Evolutionary conservation across 352 stramenopile genomes (phyloP).

Genomic region (Aphanomyces euteiches): DNA sequence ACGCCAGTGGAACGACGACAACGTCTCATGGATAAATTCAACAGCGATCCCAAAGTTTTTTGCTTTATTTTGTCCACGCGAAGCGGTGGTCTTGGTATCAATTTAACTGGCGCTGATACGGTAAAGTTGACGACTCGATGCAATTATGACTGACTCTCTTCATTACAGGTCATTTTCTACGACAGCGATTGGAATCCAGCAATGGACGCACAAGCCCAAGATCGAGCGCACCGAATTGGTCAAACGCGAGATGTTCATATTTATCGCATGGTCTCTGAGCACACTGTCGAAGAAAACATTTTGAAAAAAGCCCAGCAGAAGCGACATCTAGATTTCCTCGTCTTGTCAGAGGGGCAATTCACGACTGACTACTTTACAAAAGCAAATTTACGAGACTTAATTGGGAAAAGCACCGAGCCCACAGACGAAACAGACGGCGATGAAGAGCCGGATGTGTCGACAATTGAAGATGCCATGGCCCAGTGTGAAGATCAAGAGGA

Average conservation of each 20-base stretch:
- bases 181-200: conserved; percentile 93
- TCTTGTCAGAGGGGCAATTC: conserved; percentile 74
- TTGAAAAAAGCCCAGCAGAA: conserved; percentile 98
- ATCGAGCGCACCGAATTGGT: conserved; percentile 96
- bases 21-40: conserved; percentile 98
- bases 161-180: conserved; percentile 72
- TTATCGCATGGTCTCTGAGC: conserved; percentile 95
- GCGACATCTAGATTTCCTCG: conserved; percentile 94
- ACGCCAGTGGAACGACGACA: conserved; percentile 96
- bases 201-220: conserved; percentile 94
- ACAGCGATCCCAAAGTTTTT: conserved; percentile 95
- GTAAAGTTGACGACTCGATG: conserved; percentile 38
- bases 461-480: conserved; percentile 91
- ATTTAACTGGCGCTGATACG: conserved; percentile 96
- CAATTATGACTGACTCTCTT: conserved; percentile 1
- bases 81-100: conserved; percentile 97
- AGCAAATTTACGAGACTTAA: conserved; percentile 85
- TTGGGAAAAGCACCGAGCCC: conserved; percentile 51
- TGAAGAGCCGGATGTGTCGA: conserved; percentile 56
- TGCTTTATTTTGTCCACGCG: conserved; percentile 98
- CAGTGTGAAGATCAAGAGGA: conserved; percentile 95
- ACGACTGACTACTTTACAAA: conserved; percentile 83
- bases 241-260: conserved; percentile 99
- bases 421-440: conserved; percentile 36
- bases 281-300: conserved; percentile 99